These are phyloP conservation scores for Orbilia quercus DNA, from an alignment of 2,329 filamentous ascomycete genomes.

Conservation along the genomic window DNA sequence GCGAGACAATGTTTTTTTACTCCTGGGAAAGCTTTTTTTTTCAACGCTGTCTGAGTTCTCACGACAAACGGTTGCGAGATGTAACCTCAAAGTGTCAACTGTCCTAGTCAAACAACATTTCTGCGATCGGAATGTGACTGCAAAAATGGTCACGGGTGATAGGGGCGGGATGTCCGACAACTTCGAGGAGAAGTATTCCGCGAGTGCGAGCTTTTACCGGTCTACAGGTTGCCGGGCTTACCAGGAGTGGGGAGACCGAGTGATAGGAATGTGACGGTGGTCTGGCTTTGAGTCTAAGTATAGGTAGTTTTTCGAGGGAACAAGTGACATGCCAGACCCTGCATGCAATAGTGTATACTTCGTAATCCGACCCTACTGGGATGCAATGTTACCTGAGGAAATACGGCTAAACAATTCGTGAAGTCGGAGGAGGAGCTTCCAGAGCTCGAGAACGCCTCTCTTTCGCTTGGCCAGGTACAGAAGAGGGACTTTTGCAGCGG, in stretches of 20 bases:
- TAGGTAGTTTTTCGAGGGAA: conserved; percentile 25
- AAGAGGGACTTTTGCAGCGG: conserved; percentile 31
- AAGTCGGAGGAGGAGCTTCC: background rate
- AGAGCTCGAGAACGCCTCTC: conserved; percentile 28
- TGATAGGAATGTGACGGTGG: conserved; percentile 50
- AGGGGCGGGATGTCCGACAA: conserved; percentile 34
- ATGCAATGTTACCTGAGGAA: conserved; percentile 33
- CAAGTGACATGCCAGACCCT: conserved; percentile 45
- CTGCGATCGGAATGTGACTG: conserved; percentile 28
- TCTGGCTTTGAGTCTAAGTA: conserved; percentile 43
- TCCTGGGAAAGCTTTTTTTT: conserved; percentile 7
- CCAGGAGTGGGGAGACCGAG: conserved; percentile 11
- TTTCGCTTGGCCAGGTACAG: background rate
- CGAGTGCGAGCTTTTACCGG: conserved; percentile 2
- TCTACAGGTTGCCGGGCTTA: conserved; percentile 7
- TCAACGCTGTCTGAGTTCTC: conserved; percentile 20
- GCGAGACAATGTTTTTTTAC: conserved; percentile 24
- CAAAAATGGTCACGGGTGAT: conserved; percentile 36
- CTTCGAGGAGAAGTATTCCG: conserved; percentile 9
- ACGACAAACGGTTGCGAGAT: conserved; percentile 4
- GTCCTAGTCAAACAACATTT: conserved; percentile 13
- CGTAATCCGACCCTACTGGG: conserved; percentile 42
- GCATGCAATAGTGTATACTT: conserved; percentile 47
- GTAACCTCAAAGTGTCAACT: conserved; percentile 34
- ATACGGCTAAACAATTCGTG: conserved; percentile 22